Evolutionary conservation across 2,329 filamentous ascomycete species (phyloP).

Genomic region (Metarhizium humberi): DNA sequence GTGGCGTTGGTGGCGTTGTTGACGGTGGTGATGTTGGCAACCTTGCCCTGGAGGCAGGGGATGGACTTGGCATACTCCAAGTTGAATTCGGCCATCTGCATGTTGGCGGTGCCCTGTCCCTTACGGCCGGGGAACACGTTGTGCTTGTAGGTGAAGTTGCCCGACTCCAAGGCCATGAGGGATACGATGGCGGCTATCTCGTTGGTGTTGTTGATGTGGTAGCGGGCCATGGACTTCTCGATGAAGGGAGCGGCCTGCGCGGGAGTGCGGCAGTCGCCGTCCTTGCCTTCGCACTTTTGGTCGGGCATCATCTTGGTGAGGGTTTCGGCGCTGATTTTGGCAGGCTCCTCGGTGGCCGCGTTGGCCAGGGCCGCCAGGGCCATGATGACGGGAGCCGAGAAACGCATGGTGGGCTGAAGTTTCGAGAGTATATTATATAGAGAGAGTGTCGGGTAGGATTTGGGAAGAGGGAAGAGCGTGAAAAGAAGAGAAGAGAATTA

Average conservation of each 20-base stretch:
- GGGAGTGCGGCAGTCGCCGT: slow-evolving; percentile 56
- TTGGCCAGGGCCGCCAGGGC: slow-evolving; percentile 6
- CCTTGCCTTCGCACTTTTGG: slow-evolving; percentile 40
- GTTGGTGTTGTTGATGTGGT: slow-evolving; percentile 42
- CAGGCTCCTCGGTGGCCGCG: neutral
- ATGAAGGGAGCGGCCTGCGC: slow-evolving; percentile 49
- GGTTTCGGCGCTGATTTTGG: slow-evolving; percentile 20
- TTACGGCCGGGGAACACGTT: slow-evolving; percentile 49
- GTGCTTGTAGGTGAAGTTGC: slow-evolving; percentile 59
- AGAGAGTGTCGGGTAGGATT: too few species aligned
- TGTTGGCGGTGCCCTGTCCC: slow-evolving; percentile 61
- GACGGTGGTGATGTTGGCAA: slow-evolving; percentile 17
- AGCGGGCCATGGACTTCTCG: slow-evolving; percentile 43
- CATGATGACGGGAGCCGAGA: slow-evolving; percentile 6
- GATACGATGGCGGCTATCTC: slow-evolving; percentile 63
- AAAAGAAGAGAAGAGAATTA: too few species aligned
- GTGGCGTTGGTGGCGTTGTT: slow-evolving; percentile 20
- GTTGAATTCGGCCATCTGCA: slow-evolving; percentile 39
- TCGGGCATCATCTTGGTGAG: slow-evolving; percentile 47
- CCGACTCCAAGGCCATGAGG: slow-evolving; percentile 64
- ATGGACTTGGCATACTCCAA: slow-evolving; percentile 37
- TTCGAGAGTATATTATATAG: too few species aligned
- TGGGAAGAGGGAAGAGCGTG: too few species aligned
- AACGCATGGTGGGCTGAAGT: slow-evolving; percentile 15
- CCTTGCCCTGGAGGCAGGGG: slow-evolving; percentile 24